Conservation (phyloP, 2,329 filamentous ascomycete species). For the Nemania diffusa region DNA sequence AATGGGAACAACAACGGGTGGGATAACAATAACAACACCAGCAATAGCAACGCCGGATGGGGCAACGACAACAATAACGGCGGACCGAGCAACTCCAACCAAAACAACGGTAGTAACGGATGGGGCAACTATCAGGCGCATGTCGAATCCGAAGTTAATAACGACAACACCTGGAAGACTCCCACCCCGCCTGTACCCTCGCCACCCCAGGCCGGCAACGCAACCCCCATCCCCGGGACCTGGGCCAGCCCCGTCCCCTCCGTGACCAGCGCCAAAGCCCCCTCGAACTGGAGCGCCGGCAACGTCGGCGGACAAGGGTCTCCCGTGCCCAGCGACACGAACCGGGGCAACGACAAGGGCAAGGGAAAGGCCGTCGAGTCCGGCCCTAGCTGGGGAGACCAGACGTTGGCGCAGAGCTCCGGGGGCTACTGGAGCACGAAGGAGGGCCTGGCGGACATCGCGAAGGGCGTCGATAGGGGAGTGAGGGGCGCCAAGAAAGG, state of each 20-base stretch:
- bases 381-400: constrained; percentile 37
- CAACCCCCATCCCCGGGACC: constrained; percentile 28
- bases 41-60: not conserved
- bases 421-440: constrained; percentile 43
- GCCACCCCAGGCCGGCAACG: not conserved
- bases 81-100: not conserved
- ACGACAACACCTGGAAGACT: constrained; percentile 6
- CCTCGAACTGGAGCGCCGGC: constrained; percentile 25
- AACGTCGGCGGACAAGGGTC: constrained; percentile 22
- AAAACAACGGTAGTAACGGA: not conserved
- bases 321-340: not conserved
- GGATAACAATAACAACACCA: constrained; percentile 4
- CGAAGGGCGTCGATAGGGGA: not conserved
- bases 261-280: not conserved
- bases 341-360: constrained; percentile 14
- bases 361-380: constrained; percentile 28
- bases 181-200: not conserved
- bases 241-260: constrained; percentile 33
- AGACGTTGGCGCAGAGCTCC: constrained; percentile 40
- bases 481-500: not conserved
- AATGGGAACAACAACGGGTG: constrained; percentile 13
- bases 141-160: not conserved
- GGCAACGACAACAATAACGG: constrained; percentile 13
- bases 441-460: constrained; percentile 26
- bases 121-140: not conserved